Percentiles rank a stretch among this genome's conserved stretches.
phyloP scores from a whole-genome alignment of 1,284 basidiomycete species.

The Meira nashicola region DNA sequence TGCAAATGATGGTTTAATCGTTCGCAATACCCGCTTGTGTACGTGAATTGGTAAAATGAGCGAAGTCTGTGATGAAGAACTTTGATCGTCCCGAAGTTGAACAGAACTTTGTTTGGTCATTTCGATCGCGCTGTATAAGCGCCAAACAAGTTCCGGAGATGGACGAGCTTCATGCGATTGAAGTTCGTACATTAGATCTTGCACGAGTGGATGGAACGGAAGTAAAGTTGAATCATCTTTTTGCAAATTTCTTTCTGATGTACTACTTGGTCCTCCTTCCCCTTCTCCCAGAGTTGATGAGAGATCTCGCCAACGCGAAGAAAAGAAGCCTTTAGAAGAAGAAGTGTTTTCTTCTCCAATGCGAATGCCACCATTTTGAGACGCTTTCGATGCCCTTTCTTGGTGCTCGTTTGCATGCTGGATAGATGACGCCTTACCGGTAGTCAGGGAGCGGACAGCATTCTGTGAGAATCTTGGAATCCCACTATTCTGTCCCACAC shows the following conservation, averaged over 20 bases:
- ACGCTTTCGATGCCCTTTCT: not conserved
- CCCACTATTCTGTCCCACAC: not conserved
- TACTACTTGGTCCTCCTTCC: not conserved
- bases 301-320: slow-evolving; percentile 3
- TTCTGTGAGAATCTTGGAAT: not conserved
- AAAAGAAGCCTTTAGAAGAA: not conserved
- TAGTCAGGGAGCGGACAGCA: not conserved
- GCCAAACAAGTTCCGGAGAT: slow-evolving; percentile 29
- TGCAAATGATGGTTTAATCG: slow-evolving; percentile 27
- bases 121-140: slow-evolving; percentile 27
- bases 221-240: not conserved
- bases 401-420: not conserved
- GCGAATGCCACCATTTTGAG: not conserved
- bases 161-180: slow-evolving; percentile 26
- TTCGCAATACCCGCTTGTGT: slow-evolving; percentile 26
- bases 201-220: slow-evolving; percentile 24
- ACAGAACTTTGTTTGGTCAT: slow-evolving; percentile 7
- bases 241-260: not conserved
- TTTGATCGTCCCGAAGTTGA: slow-evolving; percentile 7
- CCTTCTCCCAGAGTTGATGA: not conserved
- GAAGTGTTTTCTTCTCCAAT: not conserved
- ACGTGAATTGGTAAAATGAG: slow-evolving; percentile 22
- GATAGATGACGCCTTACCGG: not conserved
- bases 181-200: slow-evolving; percentile 27
- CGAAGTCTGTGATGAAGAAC: not conserved